Evolutionary conservation across 2,329 filamentous ascomycete genomes (phyloP).

Genomic region (Talaromyces marneffei): DNA sequence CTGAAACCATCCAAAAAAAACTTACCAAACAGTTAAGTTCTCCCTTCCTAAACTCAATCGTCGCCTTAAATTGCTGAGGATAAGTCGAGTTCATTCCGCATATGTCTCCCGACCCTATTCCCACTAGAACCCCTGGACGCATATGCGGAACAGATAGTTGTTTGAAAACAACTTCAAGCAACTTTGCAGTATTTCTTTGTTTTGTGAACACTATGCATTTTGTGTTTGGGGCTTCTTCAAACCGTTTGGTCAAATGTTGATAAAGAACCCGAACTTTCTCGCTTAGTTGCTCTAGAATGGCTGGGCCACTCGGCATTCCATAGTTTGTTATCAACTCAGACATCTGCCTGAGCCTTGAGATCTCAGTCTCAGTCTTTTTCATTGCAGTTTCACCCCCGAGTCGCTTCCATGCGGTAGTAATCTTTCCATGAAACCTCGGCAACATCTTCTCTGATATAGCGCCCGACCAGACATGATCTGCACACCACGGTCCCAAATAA

Average conservation of each 20-base stretch:
- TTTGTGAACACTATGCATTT: conserved; percentile 87
- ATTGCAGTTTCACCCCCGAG: conserved; percentile 12
- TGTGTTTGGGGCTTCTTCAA: conserved; percentile 50
- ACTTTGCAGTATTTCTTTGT: conserved; percentile 66
- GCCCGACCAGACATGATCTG: conserved; percentile 73
- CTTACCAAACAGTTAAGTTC: conserved; percentile 51
- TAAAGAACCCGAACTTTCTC: conserved; percentile 65
- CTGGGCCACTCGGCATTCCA: conserved; percentile 37
- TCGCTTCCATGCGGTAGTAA: conserved; percentile 17
- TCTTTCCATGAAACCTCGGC: conserved; percentile 54
- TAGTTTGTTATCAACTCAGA: conserved; percentile 52
- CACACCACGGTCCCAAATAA: conserved; percentile 74
- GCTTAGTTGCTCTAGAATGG: conserved; percentile 51
- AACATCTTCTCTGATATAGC: conserved; percentile 59
- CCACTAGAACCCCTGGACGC: conserved; percentile 59
- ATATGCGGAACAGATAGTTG: conserved; percentile 55
- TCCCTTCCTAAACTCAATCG: conserved; percentile 59
- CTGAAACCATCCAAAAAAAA: not conserved
- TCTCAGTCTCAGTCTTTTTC: conserved; percentile 47
- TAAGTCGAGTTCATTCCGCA: conserved; percentile 62
- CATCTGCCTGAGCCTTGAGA: conserved; percentile 55
- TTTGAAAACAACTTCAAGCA: conserved; percentile 64
- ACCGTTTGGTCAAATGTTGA: conserved; percentile 57
- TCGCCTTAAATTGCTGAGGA: conserved; percentile 65
- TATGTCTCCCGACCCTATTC: conserved; percentile 46